Base-by-base conservation (phyloP, 2,329 filamentous ascomycete species). In the Pseudocercospora musae region DNA sequence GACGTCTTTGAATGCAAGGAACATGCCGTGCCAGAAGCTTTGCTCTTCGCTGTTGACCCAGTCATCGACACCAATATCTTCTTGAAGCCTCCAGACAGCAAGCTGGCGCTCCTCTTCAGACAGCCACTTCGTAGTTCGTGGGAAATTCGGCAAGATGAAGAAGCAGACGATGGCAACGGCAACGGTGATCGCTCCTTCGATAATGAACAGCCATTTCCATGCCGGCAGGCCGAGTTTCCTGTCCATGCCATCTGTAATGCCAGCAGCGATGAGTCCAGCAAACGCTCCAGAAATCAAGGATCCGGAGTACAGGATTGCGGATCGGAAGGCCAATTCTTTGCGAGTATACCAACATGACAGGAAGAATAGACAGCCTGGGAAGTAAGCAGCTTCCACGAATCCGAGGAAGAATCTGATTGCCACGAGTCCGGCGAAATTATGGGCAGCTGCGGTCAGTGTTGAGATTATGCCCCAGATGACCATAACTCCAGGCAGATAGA, bases 311-410 rank as follows among this genome's bases (percentile, higher is more conserved):
- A 85, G 79, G 48, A 84, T 78, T n/a, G 79, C 78, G 66, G 80
- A 82, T 4, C 83, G 78, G 46, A 81, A 75, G 2, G 78, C 78
- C 15, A 85, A 70, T 63, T 85, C 82, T 29, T 79, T 77, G 55
- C 80, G 80, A 1, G 81, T 85, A 65, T 84, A 85, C 81, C 81
- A 84, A 64, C 78, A 80, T 6, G 77, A 80, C 8, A 83, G 75
- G 60, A 80, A 81, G 70, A 80, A 82, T 11, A 83, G 70, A 8
- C 79, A 76, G 7, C 80, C 81, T 11, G 80, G 71, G 71, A 68
- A 79, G 60, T 72, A 80, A 1, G 80, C 78, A 0, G 81, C 81
- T 69, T 83, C 81, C 23, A 77, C 71, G 57, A 78, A 73, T 15
- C 77, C 77, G 1, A 78, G 68, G 60, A 77, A 74, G 65, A 79